phyloP scores from a whole-genome alignment of 2,329 filamentous ascomycete genomes.

The Aspergillus sp. region DNA sequence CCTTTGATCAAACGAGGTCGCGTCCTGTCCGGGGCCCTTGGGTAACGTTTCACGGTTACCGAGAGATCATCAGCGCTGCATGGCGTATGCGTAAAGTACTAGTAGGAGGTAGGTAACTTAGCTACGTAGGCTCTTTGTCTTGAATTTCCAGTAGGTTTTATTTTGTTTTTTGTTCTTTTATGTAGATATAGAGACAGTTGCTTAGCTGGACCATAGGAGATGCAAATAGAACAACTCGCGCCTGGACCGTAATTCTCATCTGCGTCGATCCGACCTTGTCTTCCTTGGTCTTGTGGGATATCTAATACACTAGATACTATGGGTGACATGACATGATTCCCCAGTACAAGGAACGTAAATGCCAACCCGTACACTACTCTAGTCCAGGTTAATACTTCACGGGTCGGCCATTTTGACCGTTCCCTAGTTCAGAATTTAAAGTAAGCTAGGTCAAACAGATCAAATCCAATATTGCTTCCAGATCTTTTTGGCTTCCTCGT shows the following conservation, averaged over 20 bases:
- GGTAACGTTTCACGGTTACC: neutral
- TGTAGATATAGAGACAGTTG: neutral
- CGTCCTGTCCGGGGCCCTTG: neutral
- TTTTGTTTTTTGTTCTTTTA: no score
- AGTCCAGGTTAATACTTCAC: neutral
- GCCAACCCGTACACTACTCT: neutral
- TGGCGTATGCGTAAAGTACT: neutral
- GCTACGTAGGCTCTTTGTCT: neutral
- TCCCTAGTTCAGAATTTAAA: neutral
- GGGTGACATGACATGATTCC: neutral
- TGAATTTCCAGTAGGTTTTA: no score
- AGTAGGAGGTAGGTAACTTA: no score
- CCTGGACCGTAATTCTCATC: neutral
- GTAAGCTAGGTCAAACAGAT: neutral
- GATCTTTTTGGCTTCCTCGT: slow-evolving; percentile 63
- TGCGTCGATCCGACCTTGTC: neutral
- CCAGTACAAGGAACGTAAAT: neutral
- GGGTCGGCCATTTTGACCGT: no score
- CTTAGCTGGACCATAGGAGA: no score
- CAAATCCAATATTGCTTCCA: slow-evolving; percentile 77
- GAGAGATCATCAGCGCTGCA: slow-evolving; percentile 1
- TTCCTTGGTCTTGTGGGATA: neutral
- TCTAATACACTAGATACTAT: neutral
- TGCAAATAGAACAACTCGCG: neutral
- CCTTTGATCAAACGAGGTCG: neutral